phyloP scores from a whole-genome alignment of 148 eudicot genomes.

The Rhododendron kiyosumense region DNA sequence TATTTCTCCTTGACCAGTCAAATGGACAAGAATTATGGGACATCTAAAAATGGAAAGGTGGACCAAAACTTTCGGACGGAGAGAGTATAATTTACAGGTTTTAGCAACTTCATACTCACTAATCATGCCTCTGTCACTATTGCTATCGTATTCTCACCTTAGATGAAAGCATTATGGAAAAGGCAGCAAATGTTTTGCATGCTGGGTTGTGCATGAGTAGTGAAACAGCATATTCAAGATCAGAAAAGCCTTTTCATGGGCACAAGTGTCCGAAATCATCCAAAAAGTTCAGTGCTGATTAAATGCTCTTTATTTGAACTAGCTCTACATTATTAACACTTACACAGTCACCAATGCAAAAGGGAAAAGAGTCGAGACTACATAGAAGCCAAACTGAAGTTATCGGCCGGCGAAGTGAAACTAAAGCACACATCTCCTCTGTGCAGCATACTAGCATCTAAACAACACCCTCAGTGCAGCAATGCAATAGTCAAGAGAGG shows the following conservation, averaged over 20 bases:
- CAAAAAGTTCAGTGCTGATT: not conserved
- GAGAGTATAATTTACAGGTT: not conserved
- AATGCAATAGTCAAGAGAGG: not conserved
- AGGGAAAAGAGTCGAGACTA: not conserved
- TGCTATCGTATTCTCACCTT: not conserved
- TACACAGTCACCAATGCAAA: not conserved
- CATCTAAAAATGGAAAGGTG: too few relatives aligned
- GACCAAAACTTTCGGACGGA: too few relatives aligned
- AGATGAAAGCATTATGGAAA: not conserved
- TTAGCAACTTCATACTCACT: not conserved
- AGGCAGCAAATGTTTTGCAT: not conserved
- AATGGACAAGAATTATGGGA: too few relatives aligned
- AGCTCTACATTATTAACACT: not conserved
- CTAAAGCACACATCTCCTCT: not conserved
- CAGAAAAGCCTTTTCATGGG: not conserved
- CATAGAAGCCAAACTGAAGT: not conserved
- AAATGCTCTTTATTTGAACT: not conserved
- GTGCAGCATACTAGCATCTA: not conserved
- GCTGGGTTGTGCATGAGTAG: not conserved
- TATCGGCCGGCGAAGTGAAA: not conserved
- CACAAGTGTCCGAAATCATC: not conserved
- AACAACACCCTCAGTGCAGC: not conserved
- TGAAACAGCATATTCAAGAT: not conserved
- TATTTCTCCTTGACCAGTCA: too few relatives aligned
- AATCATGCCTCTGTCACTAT: not conserved